Percentiles rank a stretch among this genome's conserved stretches.
These are phyloP conservation scores for Orobanche coerulescens DNA, from an alignment of 257 asterid genomes.

Conservation along the genomic window DNA sequence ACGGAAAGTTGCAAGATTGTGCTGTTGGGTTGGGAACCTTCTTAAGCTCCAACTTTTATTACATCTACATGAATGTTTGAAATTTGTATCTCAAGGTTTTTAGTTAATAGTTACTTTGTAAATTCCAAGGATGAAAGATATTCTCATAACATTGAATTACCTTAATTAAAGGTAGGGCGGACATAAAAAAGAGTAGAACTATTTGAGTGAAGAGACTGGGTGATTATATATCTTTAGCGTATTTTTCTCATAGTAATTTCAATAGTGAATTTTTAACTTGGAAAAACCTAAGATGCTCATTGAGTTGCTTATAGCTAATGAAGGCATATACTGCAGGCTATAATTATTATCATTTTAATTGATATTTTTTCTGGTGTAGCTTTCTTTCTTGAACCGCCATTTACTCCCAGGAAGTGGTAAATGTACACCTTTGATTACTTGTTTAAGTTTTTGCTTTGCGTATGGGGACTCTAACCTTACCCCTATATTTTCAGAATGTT, in stretches of 20 bases:
- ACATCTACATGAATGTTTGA: neutral
- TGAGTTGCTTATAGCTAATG: neutral
- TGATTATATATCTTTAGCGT: neutral
- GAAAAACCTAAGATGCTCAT: neutral
- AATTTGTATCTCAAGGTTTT: too few species aligned
- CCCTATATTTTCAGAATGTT: neutral
- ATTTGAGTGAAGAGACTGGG: neutral
- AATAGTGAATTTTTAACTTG: neutral
- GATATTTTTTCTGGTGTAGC: neutral
- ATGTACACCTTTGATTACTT: neutral
- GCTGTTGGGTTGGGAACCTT: too few species aligned
- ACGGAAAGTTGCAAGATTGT: too few species aligned
- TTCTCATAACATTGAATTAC: neutral
- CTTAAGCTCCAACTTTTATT: neutral
- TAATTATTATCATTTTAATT: neutral
- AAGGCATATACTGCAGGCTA: conserved; percentile 7
- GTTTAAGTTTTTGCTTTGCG: neutral
- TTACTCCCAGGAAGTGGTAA: neutral
- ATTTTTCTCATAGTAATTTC: too few species aligned
- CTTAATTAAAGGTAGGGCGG: neutral
- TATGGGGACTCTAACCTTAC: conserved; percentile 2
- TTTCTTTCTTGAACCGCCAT: neutral
- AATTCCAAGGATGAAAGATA: neutral
- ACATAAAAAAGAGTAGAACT: neutral
- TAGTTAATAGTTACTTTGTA: too few species aligned